Evolutionary conservation across 2,329 filamentous ascomycete genomes (phyloP).

Genomic region (Aspergillus ruber): DNA sequence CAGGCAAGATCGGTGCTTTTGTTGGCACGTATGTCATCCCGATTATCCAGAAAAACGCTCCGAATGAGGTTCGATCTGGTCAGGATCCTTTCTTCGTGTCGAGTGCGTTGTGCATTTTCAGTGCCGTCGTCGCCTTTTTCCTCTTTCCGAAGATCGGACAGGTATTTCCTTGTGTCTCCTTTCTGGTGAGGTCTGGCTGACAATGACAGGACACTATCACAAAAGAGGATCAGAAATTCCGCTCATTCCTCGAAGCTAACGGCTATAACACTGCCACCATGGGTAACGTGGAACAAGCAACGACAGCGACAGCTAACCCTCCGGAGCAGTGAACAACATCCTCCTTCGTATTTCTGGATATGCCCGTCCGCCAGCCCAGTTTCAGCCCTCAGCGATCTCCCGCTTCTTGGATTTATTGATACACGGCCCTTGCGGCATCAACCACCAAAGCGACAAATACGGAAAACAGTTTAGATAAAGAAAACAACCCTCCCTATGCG

Average conservation of each 20-base stretch:
- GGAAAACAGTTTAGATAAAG: neutral
- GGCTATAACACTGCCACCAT: conserved; percentile 67
- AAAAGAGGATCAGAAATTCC: conserved; percentile 68
- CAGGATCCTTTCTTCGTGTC: conserved; percentile 92
- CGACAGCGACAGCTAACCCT: conserved; percentile 2
- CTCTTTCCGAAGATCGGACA: conserved; percentile 67
- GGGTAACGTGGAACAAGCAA: conserved; percentile 30
- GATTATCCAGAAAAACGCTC: conserved; percentile 56
- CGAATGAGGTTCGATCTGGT: conserved; percentile 52
- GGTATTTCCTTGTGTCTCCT: conserved; percentile 18
- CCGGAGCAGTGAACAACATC: neutral
- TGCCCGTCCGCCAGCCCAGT: neutral
- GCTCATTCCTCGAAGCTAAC: conserved; percentile 62
- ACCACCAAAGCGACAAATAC: neutral
- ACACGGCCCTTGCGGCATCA: neutral
- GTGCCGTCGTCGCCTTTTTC: conserved; percentile 60
- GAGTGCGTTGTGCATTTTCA: conserved; percentile 68
- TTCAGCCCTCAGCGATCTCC: neutral
- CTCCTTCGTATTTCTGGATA: neutral
- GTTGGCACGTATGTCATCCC: conserved; percentile 79
- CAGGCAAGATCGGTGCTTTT: conserved; percentile 58
- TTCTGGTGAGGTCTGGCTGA: neutral
- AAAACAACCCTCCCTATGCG: neutral
- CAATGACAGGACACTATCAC: conserved; percentile 67
- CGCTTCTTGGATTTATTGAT: neutral